These are phyloP conservation scores for Colletotrichum chlorophyti DNA, from an alignment of 2,329 filamentous ascomycete genomes.

Conservation along the genomic window DNA sequence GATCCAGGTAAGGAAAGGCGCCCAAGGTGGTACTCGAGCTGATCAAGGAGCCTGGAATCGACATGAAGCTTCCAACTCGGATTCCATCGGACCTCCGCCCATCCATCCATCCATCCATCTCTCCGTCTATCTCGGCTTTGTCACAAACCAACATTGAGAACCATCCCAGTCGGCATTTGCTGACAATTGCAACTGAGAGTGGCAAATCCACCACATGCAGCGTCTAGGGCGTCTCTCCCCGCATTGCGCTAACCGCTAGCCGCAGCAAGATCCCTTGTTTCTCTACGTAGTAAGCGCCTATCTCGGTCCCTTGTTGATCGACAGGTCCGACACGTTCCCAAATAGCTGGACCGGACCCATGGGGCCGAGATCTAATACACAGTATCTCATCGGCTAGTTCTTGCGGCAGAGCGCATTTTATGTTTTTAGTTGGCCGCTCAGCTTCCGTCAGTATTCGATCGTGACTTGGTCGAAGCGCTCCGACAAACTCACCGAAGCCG, in stretches of 20 bases:
- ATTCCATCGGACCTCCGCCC: no score
- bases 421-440: no score
- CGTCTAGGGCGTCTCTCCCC: constrained; percentile 20
- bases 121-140: no score
- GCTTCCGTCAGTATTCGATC: no score
- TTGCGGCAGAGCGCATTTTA: no score
- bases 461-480: no score
- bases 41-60: neutral
- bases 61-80: constrained; percentile 10
- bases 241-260: constrained; percentile 23
- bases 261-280: constrained; percentile 6
- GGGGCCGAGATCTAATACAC: no score
- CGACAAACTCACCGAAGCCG: no score
- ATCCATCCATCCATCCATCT: neutral
- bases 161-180: neutral
- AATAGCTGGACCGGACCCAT: no score
- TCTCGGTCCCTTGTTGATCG: neutral
- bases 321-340: neutral
- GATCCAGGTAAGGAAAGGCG: no score
- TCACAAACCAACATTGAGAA: no score
- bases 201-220: neutral
- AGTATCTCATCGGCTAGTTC: no score
- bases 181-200: neutral
- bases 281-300: constrained; percentile 7
- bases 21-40: neutral